phyloP scores from a whole-genome alignment of 495 filamentous ascomycete genomes.

The Aspergillus nanangensis region DNA sequence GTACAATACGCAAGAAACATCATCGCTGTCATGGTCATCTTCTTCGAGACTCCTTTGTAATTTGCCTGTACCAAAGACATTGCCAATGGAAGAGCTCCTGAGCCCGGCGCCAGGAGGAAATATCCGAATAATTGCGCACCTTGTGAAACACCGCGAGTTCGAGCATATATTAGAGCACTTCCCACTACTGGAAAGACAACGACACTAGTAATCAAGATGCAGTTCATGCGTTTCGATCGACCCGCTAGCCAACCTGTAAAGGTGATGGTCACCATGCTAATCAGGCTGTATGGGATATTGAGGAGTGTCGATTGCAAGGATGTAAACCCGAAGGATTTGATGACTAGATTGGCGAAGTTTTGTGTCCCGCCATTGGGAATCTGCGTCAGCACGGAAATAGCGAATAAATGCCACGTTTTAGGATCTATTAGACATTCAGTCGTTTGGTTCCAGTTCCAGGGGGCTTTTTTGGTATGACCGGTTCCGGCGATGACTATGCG shows the following conservation, averaged over 20 bases:
- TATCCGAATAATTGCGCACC: conserved; percentile 53
- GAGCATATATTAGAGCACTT: conserved; percentile 55
- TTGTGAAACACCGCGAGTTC: conserved; percentile 38
- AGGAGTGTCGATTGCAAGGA: conserved; percentile 37
- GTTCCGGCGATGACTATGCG: conserved; percentile 38
- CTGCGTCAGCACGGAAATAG: conserved; percentile 50
- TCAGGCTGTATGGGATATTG: conserved; percentile 37
- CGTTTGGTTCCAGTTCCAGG: conserved; percentile 52
- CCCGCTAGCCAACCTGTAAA: conserved; percentile 35
- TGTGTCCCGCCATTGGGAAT: conserved; percentile 42
- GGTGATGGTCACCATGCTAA: conserved; percentile 32
- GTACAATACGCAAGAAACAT: conserved; percentile 39
- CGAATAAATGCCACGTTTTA: conserved; percentile 56
- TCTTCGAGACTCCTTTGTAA: conserved; percentile 64
- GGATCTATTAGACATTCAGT: conserved; percentile 51
- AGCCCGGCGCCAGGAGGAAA: conserved; percentile 50
- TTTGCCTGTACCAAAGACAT: conserved; percentile 55
- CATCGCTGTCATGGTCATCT: conserved; percentile 44
- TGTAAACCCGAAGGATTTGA: conserved; percentile 41
- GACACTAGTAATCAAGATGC: conserved; percentile 25
- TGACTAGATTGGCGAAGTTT: conserved; percentile 42
- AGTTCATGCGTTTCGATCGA: conserved; percentile 26
- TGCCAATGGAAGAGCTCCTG: conserved; percentile 53
- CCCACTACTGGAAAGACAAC: conserved; percentile 42
- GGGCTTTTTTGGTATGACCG: conserved; percentile 47